Evolutionary conservation across 2,329 filamentous ascomycete genomes (phyloP).

Genomic region (Sporothrix euskadiensis): DNA sequence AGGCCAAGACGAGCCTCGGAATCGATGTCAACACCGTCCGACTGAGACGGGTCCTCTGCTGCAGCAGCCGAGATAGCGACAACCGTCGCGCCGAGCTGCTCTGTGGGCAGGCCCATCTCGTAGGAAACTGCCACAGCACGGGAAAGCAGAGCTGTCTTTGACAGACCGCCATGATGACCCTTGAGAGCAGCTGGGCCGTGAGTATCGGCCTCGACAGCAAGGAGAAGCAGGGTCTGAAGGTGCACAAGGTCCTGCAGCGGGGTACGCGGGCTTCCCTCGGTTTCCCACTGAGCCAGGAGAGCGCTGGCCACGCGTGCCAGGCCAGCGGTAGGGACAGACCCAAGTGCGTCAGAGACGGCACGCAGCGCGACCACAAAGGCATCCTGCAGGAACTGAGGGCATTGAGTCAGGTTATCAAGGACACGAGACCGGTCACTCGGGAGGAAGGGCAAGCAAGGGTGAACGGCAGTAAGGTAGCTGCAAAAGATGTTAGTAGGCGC

Average conservation of each 20-base stretch:
- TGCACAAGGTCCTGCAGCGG: slow-evolving; percentile 55
- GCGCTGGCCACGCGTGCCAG: slow-evolving; percentile 47
- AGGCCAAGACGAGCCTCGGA: slow-evolving; percentile 62
- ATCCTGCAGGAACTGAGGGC: slow-evolving; percentile 57
- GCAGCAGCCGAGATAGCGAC: slow-evolving; percentile 45
- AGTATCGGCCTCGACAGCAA: slow-evolving; percentile 66
- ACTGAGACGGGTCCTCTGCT: slow-evolving; percentile 58
- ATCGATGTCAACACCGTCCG: slow-evolving; percentile 41
- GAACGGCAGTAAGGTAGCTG: slow-evolving; percentile 65
- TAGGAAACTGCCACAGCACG: slow-evolving; percentile 67
- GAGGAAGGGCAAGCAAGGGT: slow-evolving; percentile 67
- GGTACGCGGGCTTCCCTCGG: slow-evolving; percentile 43
- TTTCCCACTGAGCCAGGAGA: slow-evolving; percentile 56
- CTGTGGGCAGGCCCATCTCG: slow-evolving; percentile 60
- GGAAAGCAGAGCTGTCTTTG: slow-evolving; percentile 59
- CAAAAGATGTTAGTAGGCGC: background rate
- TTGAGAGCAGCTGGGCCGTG: slow-evolving; percentile 47
- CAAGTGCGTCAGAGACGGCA: slow-evolving; percentile 58
- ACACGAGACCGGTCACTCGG: slow-evolving; percentile 58
- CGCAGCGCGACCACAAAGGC: slow-evolving; percentile 66
- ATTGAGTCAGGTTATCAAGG: slow-evolving; percentile 57
- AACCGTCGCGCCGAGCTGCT: slow-evolving; percentile 36
- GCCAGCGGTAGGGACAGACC: slow-evolving; percentile 33
- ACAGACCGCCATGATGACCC: slow-evolving; percentile 48
- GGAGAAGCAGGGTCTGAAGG: slow-evolving; percentile 65